phyloP scores from a whole-genome alignment of 305 asterid species.

The Fraxinus ornus region DNA sequence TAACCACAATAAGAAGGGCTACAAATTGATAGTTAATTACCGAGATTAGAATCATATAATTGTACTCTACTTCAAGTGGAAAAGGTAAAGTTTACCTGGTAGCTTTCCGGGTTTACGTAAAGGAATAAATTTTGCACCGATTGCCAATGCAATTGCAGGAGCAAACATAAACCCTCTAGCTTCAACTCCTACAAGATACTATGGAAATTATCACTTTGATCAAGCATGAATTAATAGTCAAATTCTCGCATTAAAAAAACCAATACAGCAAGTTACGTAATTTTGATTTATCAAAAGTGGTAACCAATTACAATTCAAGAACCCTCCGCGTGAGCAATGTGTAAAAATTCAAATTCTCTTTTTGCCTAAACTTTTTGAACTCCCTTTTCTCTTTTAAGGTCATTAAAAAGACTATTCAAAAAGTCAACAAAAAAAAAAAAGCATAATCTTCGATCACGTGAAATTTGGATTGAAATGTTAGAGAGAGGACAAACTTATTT shows the following conservation, averaged over 20 bases:
- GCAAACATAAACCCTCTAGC: conserved; percentile 92
- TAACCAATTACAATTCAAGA: not conserved
- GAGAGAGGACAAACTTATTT: not conserved
- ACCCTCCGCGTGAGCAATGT: not conserved
- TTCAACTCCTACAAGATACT: conserved; percentile 31
- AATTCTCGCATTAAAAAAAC: conserved; percentile 12
- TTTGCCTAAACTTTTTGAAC: conserved; percentile 25
- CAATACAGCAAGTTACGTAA: conserved; percentile 2
- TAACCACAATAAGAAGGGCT: not conserved
- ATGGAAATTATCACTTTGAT: conserved; percentile 1
- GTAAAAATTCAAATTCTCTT: not conserved
- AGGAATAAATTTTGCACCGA: conserved; percentile 85
- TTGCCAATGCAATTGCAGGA: conserved; percentile 73
- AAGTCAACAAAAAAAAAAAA: not conserved
- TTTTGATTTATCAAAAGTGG: conserved; percentile 1
- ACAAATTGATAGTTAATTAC: not conserved
- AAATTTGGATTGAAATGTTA: not conserved
- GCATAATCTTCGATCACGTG: conserved; percentile 18
- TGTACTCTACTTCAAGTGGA: not conserved
- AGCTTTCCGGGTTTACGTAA: conserved; percentile 75
- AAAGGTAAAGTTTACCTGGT: conserved; percentile 50
- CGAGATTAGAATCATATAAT: not conserved
- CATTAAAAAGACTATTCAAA: conserved; percentile 12
- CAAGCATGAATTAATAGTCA: conserved; percentile 16
- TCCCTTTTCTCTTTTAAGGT: conserved; percentile 17